Conservation (phyloP, 441 rosid genomes). For the Erodium moschatum region DNA sequence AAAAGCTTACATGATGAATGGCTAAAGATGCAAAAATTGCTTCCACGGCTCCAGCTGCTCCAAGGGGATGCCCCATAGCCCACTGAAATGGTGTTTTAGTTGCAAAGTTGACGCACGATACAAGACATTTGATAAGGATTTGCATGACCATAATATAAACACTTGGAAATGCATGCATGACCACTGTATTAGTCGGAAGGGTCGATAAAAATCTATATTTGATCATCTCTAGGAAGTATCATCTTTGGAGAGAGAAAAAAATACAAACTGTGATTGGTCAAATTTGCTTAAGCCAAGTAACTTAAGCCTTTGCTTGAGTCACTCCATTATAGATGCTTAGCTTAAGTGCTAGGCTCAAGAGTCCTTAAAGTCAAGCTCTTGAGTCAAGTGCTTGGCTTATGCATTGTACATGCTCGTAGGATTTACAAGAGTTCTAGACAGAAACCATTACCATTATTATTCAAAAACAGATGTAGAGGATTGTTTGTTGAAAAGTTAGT, state of each 20-base stretch:
- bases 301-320: too few species aligned
- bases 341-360: too few species aligned
- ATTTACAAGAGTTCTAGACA: background rate
- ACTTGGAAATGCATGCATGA: background rate
- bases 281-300: too few species aligned
- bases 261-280: too few species aligned
- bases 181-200: background rate
- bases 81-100: constrained; percentile 36
- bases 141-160: background rate
- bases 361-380: too few species aligned
- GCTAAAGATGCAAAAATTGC: constrained; percentile 71
- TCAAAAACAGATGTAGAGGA: background rate
- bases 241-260: too few species aligned
- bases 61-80: constrained; percentile 94
- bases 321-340: too few species aligned
- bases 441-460: background rate
- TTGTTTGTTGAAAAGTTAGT: background rate
- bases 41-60: constrained; percentile 94
- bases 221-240: background rate
- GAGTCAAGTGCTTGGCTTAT: too few species aligned
- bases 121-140: background rate
- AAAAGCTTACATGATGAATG: constrained; percentile 49
- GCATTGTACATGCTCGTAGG: background rate
- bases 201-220: background rate
- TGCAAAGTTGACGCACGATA: background rate